Evolutionary conservation across 139 green algal genomes (phyloP).

Genomic region (Edaphochlamys debaryana): DNA sequence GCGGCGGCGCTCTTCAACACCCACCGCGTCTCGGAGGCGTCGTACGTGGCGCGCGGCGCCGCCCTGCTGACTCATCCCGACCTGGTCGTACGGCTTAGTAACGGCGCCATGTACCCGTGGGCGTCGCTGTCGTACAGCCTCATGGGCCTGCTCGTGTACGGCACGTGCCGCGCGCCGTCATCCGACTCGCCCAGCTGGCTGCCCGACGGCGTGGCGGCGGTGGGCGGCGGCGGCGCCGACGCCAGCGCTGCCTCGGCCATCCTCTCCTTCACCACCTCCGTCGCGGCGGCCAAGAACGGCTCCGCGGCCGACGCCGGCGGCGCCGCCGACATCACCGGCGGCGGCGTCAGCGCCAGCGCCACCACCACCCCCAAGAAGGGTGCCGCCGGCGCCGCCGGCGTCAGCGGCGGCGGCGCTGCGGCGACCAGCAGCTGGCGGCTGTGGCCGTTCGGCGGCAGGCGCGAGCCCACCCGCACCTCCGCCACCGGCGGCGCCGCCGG

Average conservation of each 20-base stretch:
- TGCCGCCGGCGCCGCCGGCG: background rate
- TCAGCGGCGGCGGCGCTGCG: background rate
- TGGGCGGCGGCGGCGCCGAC: background rate
- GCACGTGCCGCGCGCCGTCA: slow-evolving; percentile 58
- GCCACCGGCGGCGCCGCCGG: background rate
- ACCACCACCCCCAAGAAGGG: slow-evolving; percentile 12
- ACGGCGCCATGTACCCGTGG: slow-evolving; percentile 64
- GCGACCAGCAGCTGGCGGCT: slow-evolving; percentile 61
- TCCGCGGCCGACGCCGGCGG: background rate
- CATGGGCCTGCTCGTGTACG: slow-evolving; percentile 68
- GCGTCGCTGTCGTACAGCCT: slow-evolving; percentile 57
- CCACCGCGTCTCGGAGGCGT: background rate
- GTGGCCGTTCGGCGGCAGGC: slow-evolving; percentile 64
- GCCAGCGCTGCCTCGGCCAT: background rate
- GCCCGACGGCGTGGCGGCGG: background rate
- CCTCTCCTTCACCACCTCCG: too few species aligned
- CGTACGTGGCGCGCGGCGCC: slow-evolving; percentile 2
- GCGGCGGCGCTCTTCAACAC: slow-evolving; percentile 61
- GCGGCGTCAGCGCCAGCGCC: background rate
- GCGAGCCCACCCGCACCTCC: background rate
- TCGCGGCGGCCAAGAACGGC: background rate
- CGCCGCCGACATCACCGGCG: slow-evolving; percentile 2
- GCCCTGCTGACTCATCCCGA: slow-evolving; percentile 32
- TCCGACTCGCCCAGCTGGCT: slow-evolving; percentile 40
- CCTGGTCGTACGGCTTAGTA: slow-evolving; percentile 61